phyloP scores from a whole-genome alignment of 345 rosid species.

The Salix brachista region DNA sequence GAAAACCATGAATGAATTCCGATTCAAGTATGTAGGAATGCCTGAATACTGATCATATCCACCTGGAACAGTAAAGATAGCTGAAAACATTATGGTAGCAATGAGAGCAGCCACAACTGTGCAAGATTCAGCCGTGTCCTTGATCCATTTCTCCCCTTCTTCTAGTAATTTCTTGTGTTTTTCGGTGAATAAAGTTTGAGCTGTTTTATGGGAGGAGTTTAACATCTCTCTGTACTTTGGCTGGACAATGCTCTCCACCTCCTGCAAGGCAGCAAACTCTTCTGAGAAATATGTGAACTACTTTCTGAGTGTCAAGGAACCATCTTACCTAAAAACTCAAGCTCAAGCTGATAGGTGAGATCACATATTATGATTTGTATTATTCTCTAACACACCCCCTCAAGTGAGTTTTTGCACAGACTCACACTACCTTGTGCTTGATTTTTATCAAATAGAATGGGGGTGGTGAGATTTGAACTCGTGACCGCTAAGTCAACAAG shows the following conservation, averaged over 20 bases:
- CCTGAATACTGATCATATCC: slow-evolving; percentile 19
- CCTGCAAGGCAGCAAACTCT: slow-evolving; percentile 25
- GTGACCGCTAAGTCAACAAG: too few species aligned
- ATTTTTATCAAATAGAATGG: too few species aligned
- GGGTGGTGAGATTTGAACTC: too few species aligned
- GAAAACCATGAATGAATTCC: slow-evolving; percentile 17
- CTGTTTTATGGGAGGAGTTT: slow-evolving; percentile 40
- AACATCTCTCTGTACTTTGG: slow-evolving; percentile 59
- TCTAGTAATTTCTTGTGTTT: slow-evolving; percentile 36
- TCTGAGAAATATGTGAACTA: not conserved
- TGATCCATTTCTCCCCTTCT: slow-evolving; percentile 34
- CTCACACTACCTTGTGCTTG: too few species aligned
- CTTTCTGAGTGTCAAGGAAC: not conserved
- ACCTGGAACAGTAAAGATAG: slow-evolving; percentile 28
- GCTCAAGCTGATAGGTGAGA: too few species aligned
- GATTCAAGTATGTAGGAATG: slow-evolving; percentile 8
- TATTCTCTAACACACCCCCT: too few species aligned
- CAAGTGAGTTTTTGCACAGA: accelerated
- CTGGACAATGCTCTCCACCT: slow-evolving; percentile 64
- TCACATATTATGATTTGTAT: too few species aligned
- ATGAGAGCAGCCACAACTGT: slow-evolving; percentile 33
- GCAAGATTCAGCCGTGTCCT: slow-evolving; percentile 23
- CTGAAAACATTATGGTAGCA: slow-evolving; percentile 31
- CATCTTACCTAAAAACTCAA: too few species aligned
- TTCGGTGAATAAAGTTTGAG: slow-evolving; percentile 49